Evolutionary conservation across 495 filamentous ascomycete genomes (phyloP).

Genomic region (Talaromyces nanjingensis): DNA sequence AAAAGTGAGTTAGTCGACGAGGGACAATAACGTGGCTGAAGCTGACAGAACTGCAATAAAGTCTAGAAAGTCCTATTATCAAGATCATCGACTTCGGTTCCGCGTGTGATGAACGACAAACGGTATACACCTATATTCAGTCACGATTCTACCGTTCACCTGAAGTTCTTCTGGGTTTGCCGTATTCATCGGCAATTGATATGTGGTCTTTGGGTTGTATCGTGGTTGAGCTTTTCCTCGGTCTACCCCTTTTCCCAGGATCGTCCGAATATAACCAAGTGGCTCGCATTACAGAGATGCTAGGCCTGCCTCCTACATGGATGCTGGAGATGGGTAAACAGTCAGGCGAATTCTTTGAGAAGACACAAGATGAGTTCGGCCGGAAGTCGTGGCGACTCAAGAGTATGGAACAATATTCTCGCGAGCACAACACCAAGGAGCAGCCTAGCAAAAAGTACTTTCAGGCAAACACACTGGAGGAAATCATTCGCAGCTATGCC

Average conservation of each 20-base stretch:
- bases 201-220: conserved; percentile 99
- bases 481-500: conserved; percentile 94
- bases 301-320: conserved; percentile 93
- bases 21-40: neutral
- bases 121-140: conserved; percentile 99
- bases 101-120: conserved; percentile 96
- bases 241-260: conserved; percentile 90
- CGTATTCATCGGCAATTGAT: conserved; percentile 96
- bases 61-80: conserved; percentile 97
- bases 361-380: conserved; percentile 84
- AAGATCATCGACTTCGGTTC: conserved; percentile 99
- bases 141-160: conserved; percentile 97
- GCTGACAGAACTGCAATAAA: conserved; percentile 19
- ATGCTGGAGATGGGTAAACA: conserved; percentile 99
- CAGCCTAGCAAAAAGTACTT: conserved; percentile 99
- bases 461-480: conserved; percentile 82
- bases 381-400: conserved; percentile 87
- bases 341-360: conserved; percentile 95
- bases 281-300: conserved; percentile 95
- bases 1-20: conserved; percentile 59
- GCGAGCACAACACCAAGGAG: conserved; percentile 93
- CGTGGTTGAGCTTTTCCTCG: conserved; percentile 95
- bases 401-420: conserved; percentile 93
- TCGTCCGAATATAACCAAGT: conserved; percentile 99
- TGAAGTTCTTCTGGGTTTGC: conserved; percentile 87